Evolutionary conservation across 768 basidiomycete species (phyloP).

Genomic region (Crepidotus variabilis): DNA sequence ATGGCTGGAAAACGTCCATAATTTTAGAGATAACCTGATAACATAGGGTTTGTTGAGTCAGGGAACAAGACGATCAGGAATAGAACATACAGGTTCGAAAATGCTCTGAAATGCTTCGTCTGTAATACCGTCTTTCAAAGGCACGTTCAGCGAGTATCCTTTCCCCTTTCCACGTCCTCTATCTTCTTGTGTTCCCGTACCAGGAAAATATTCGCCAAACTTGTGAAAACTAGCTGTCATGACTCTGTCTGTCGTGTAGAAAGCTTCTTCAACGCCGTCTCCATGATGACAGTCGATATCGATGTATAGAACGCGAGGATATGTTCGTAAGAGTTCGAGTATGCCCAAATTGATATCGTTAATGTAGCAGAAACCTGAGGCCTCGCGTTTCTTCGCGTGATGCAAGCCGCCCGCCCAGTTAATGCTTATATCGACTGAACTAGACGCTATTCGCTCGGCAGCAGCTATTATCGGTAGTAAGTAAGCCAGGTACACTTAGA

Average conservation of each 20-base stretch:
- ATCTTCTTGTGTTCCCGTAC: slow-evolving; percentile 83
- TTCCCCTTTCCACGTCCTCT: slow-evolving; percentile 79
- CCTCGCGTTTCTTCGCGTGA: slow-evolving; percentile 99
- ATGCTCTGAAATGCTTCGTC: slow-evolving; percentile 84
- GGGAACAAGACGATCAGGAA: background rate
- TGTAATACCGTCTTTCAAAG: slow-evolving; percentile 89
- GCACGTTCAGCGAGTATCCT: slow-evolving; percentile 90
- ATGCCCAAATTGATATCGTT: slow-evolving; percentile 97
- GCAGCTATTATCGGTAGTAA: slow-evolving; percentile 49
- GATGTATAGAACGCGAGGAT: slow-evolving; percentile 89
- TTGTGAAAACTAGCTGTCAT: slow-evolving; percentile 98
- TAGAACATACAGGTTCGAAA: slow-evolving; percentile 80
- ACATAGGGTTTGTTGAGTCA: slow-evolving; percentile 1
- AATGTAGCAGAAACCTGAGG: slow-evolving; percentile 98
- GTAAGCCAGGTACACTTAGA: slow-evolving; percentile 1
- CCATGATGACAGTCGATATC: slow-evolving; percentile 99
- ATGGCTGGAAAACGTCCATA: slow-evolving; percentile 84
- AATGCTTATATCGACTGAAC: slow-evolving; percentile 87
- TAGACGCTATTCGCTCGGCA: slow-evolving; percentile 74
- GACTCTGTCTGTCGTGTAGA: slow-evolving; percentile 95
- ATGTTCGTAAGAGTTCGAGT: slow-evolving; percentile 83
- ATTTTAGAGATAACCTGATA: slow-evolving; percentile 78
- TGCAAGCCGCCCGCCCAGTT: slow-evolving; percentile 99
- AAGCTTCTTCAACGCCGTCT: slow-evolving; percentile 98
- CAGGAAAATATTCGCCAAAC: slow-evolving; percentile 93